A percentile compares a stretch with the other conserved stretches of the same genome.
Conservation (phyloP, 495 filamentous ascomycete species). For the Pyronema omphalodes region DNA sequence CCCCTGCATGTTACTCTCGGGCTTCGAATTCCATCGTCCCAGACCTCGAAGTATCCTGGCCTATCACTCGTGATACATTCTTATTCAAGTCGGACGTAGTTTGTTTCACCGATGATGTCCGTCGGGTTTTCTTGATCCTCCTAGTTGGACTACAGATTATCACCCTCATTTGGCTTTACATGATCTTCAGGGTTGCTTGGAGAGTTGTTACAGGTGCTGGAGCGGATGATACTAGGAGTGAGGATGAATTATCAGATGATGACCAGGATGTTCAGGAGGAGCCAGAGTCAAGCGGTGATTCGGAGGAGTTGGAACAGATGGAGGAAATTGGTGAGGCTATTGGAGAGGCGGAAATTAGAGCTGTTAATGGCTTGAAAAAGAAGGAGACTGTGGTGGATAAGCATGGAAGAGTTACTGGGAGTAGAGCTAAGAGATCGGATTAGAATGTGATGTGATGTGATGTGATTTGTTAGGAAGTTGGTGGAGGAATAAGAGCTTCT, state of each 20-base stretch:
- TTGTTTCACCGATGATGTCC: slow-evolving; percentile 56
- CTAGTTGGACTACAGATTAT: slow-evolving; percentile 64
- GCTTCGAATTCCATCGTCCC: slow-evolving; percentile 14
- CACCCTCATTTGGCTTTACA: slow-evolving; percentile 71
- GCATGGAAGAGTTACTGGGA: no score
- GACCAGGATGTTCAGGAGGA: slow-evolving; percentile 34
- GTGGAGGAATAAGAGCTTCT: no score
- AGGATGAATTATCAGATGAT: slow-evolving; percentile 58
- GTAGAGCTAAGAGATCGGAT: no score
- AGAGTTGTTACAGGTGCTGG: slow-evolving; percentile 55
- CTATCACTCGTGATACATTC: background rate
- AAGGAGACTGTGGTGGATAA: no score
- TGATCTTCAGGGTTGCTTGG: slow-evolving; percentile 66
- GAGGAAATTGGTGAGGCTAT: no score
- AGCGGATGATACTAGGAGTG: slow-evolving; percentile 74
- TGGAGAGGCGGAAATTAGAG: no score
- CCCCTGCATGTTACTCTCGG: slow-evolving; percentile 46
- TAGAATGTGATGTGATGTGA: no score
- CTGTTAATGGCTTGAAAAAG: no score
- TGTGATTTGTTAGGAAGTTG: no score
- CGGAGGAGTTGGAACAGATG: background rate
- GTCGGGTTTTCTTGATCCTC: slow-evolving; percentile 54
- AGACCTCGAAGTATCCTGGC: slow-evolving; percentile 35
- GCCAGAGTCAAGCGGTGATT: background rate
- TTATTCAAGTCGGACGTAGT: slow-evolving; percentile 28